These are phyloP conservation scores for Grosmannia serpens DNA, from an alignment of 2,329 filamentous ascomycete genomes.

Conservation along the genomic window DNA sequence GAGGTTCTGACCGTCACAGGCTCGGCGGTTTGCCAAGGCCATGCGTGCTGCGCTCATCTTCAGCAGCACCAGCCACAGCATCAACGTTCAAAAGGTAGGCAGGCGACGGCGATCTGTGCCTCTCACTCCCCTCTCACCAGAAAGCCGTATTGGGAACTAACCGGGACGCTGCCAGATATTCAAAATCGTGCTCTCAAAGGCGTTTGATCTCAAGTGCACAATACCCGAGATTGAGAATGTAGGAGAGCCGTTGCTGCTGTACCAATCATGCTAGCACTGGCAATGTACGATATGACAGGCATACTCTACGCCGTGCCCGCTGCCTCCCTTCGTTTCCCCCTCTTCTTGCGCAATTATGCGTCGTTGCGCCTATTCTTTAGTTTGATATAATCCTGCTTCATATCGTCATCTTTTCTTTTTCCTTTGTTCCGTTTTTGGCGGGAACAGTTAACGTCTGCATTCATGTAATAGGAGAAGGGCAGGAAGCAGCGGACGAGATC, in stretches of 20 bases:
- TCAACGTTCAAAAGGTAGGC: conserved; percentile 91
- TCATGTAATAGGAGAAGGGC: neutral
- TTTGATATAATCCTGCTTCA: neutral
- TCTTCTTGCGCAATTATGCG: neutral
- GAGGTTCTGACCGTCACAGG: conserved; percentile 37
- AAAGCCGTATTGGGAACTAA: neutral
- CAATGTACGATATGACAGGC: neutral
- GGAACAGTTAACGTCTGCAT: neutral
- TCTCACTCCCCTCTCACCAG: neutral
- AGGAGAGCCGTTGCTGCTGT: conserved; percentile 87
- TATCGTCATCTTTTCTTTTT: neutral
- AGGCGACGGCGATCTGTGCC: neutral
- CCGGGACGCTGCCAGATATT: conserved; percentile 61
- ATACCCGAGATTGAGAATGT: conserved; percentile 98
- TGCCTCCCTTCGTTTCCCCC: neutral
- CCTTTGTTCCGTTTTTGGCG: neutral
- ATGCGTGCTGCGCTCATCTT: conserved; percentile 98
- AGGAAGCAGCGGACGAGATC: neutral
- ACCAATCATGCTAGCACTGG: conserved; percentile 48
- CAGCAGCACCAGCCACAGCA: conserved; percentile 97
- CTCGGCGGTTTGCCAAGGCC: conserved; percentile 89
- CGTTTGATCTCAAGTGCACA: conserved; percentile 96
- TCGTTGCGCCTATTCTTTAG: neutral
- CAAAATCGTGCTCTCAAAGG: conserved; percentile 98
- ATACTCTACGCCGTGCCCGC: neutral